Conservation (phyloP, 306 rosid species). For the Quillaja saponaria region DNA sequence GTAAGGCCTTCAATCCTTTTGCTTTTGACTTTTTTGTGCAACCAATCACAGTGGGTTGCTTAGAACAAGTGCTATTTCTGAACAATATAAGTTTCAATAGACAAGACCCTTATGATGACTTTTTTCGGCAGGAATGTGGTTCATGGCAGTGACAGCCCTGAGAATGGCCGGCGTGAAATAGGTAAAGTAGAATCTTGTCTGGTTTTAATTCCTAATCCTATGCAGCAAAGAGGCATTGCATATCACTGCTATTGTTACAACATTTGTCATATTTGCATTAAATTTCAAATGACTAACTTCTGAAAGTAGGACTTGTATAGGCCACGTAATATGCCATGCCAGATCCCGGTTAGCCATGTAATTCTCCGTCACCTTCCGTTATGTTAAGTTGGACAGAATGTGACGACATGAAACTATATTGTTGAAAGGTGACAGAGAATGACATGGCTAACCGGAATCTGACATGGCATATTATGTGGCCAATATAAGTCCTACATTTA, state of each 20-base stretch:
- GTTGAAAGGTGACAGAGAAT: too few relatives aligned
- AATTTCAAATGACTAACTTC: slow-evolving; percentile 6
- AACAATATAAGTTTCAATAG: slow-evolving; percentile 19
- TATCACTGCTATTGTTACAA: too few relatives aligned
- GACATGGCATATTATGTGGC: too few relatives aligned
- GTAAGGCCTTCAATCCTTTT: slow-evolving; percentile 41
- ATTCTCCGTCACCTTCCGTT: too few relatives aligned
- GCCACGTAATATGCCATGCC: too few relatives aligned
- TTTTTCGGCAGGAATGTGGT: slow-evolving; percentile 71
- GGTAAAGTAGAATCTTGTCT: slow-evolving; percentile 44
- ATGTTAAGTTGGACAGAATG: too few relatives aligned
- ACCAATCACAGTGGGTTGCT: slow-evolving; percentile 8
- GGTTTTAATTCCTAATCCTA: not conserved
- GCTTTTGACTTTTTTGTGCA: slow-evolving; percentile 17
- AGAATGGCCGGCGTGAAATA: slow-evolving; percentile 89
- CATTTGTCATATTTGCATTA: slow-evolving; percentile 9
- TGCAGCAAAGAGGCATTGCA: slow-evolving; percentile 17
- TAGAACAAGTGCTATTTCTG: slow-evolving; percentile 1
- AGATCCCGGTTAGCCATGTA: too few relatives aligned
- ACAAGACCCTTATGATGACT: not conserved
- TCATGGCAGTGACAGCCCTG: slow-evolving; percentile 99
- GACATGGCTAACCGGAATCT: too few relatives aligned
- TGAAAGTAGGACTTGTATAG: not conserved
- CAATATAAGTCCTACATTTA: too few relatives aligned
- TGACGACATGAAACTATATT: too few relatives aligned